Evolutionary conservation across 2,329 filamentous ascomycete species (phyloP), one percentile per base, ranked within the genome.

Genomic region (Aspergillus tubingensis): DNA sequence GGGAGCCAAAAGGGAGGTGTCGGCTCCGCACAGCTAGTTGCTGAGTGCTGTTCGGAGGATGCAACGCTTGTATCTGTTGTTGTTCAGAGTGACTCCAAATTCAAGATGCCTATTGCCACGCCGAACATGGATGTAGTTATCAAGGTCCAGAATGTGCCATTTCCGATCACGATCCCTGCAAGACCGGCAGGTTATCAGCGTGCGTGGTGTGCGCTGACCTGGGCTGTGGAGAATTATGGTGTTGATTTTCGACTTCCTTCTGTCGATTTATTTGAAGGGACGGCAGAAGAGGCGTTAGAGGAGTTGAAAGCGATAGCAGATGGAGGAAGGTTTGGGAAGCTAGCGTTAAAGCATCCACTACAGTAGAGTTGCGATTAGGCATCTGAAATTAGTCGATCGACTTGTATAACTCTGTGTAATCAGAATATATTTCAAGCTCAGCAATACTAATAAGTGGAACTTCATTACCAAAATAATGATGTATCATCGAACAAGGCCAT

Each of bases 301-400:
- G 44, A 56, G 44, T 21, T 59, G 43, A 41, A 2, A 23, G 36
- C 15, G 7, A 6, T 56, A n/a, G 52, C 43, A 8, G 54, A 39
- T 15, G 23, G 43, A 23, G 43, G 38, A 7, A 17, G 43, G 54
- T 51, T 56, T 51, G 63, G 65, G 5, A 61, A 61, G 41, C 52
- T 64, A 44, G 63, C 58, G 19, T 32, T 59, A 13, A 43, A 17
- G n/a, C 49, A 51, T 51, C 27, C 49, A 8, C 27, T 32, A 13
- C 10, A 5, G 32, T 36, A 32, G 30, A 32, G 30, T 32, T 32
- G 30, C 4, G 5, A 11, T 13, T 32, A 32, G 27, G 8, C 2
- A 30, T 30, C 27, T 10, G 27, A 30, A 1, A 30, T 10, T 10
- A 1, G 1, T 3, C 27, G 4, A 30, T 10, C 8, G 8, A 10